Conservation (phyloP, 257 asterid species). For the Petunia axillaris region DNA sequence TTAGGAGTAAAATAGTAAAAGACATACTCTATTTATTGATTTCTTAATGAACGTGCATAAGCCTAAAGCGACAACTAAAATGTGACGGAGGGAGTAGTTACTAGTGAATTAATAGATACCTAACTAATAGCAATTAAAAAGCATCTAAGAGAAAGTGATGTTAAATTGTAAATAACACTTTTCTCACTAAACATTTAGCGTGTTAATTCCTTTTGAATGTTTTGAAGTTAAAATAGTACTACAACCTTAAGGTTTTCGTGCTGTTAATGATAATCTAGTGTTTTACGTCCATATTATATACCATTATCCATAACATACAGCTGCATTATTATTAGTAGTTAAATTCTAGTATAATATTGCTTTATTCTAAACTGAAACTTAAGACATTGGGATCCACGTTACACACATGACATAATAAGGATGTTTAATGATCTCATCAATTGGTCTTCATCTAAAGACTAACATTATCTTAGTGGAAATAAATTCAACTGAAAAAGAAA, state of each 20-base stretch:
- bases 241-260: conserved; percentile 12
- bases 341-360: too few species aligned
- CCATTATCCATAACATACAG: not conserved
- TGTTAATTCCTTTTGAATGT: conserved; percentile 19
- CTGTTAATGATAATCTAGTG: not conserved
- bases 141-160: not conserved
- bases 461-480: not conserved
- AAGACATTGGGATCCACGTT: conserved; percentile 8
- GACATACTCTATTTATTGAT: too few species aligned
- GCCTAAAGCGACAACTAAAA: too few species aligned
- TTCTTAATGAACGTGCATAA: too few species aligned
- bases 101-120: not conserved
- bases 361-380: not conserved
- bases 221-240: not conserved
- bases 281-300: not conserved
- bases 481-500: not conserved
- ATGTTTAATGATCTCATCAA: not conserved
- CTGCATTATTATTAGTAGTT: not conserved
- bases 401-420: not conserved
- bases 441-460: not conserved
- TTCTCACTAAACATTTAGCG: conserved; percentile 16
- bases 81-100: not conserved
- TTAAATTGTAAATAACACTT: not conserved
- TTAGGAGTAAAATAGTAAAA: too few species aligned
- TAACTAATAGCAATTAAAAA: not conserved